Conservation (phyloP, 805 yeast genomes). For the Ogataea allantospora region DNA sequence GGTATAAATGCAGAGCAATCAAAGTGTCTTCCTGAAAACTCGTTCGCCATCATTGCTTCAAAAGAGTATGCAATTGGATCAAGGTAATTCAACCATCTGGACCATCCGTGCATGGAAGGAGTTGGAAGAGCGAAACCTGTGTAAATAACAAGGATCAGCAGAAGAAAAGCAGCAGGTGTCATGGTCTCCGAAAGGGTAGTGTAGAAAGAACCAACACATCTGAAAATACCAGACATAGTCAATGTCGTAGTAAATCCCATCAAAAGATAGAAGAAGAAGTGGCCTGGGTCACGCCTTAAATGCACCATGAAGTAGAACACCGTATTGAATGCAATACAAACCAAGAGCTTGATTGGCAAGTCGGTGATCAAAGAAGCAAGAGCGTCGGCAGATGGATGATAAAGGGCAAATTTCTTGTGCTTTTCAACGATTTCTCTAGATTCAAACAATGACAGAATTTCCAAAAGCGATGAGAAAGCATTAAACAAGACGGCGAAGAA, state of each 20-base stretch:
- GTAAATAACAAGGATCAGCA: constrained; percentile 44
- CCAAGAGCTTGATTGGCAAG: constrained; percentile 44
- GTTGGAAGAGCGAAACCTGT: constrained; percentile 59
- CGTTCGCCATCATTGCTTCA: constrained; percentile 58
- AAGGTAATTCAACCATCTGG: constrained; percentile 58
- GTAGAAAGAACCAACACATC: constrained; percentile 48
- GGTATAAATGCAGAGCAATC: constrained; percentile 51
- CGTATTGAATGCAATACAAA: constrained; percentile 46
- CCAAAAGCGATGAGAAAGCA: constrained; percentile 58
- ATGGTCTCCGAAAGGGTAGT: constrained; percentile 49
- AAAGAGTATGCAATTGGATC: constrained; percentile 56
- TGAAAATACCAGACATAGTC: constrained; percentile 52
- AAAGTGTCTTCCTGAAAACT: constrained; percentile 47
- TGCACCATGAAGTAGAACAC: constrained; percentile 51
- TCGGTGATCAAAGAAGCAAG: constrained; percentile 51
- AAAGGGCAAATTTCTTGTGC: constrained; percentile 52
- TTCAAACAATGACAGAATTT: constrained; percentile 51
- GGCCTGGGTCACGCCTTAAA: constrained; percentile 48
- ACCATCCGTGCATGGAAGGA: constrained; percentile 56
- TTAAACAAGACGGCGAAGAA: constrained; percentile 63
- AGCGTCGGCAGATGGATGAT: constrained; percentile 60
- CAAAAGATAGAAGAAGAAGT: constrained; percentile 51
- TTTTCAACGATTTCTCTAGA: constrained; percentile 56
- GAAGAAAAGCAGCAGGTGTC: constrained; percentile 53
- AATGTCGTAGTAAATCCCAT: constrained; percentile 42